phyloP scores from a whole-genome alignment of 495 filamentous ascomycete species.

The Penicillium macrosclerotiorum region DNA sequence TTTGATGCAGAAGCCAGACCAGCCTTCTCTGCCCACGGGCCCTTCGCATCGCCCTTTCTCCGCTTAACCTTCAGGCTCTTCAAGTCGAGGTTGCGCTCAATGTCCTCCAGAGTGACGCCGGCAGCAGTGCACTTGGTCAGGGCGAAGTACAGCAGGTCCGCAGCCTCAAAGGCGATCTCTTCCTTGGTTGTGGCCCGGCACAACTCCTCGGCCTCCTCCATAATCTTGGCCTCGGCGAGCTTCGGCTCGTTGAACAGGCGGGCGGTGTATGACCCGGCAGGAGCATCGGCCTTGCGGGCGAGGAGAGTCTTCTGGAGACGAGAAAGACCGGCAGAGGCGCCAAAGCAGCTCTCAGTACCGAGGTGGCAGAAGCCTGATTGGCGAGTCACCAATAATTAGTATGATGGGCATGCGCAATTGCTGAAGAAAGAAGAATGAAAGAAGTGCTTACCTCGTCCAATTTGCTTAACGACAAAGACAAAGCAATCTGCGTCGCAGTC shows the following conservation, averaged over 20 bases:
- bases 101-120: constrained; percentile 80
- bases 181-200: constrained; percentile 79
- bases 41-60: constrained; percentile 89
- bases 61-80: constrained; percentile 93
- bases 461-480: constrained; percentile 84
- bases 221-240: constrained; percentile 89
- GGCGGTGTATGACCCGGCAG: constrained; percentile 88
- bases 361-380: constrained; percentile 86
- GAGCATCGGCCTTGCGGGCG: constrained; percentile 74
- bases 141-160: constrained; percentile 94
- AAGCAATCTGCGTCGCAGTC: constrained; percentile 95
- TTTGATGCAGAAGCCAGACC: constrained; percentile 51
- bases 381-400: constrained; percentile 25
- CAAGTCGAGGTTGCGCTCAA: constrained; percentile 87
- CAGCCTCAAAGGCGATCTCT: constrained; percentile 89
- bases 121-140: constrained; percentile 80
- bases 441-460: constrained; percentile 58
- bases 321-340: constrained; percentile 73
- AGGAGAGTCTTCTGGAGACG: constrained; percentile 82
- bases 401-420: not conserved
- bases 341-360: constrained; percentile 88
- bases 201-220: constrained; percentile 95
- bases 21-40: constrained; percentile 79
- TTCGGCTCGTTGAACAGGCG: constrained; percentile 88
- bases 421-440: not conserved